Evolutionary conservation across 2,329 filamentous ascomycete genomes (phyloP), one percentile per base, ranked within the genome.

Genomic region (Trichophaea hybrida): DNA sequence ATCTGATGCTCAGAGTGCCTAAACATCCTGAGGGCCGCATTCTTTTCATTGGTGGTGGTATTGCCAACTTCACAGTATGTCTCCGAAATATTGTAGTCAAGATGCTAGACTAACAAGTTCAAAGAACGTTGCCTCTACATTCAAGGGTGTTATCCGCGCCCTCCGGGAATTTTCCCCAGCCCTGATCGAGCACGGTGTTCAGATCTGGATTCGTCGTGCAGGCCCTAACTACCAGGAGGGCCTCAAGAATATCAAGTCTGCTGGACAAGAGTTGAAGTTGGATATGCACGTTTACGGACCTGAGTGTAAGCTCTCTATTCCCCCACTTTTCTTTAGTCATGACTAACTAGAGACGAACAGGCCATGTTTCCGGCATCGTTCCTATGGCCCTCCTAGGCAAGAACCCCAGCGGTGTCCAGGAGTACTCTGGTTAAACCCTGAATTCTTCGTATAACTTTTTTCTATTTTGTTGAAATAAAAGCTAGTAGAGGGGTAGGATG

Each of bases 171-270:
- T 91, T 69, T 81, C 90, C 62, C 83, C 83, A 65, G 80, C 85
- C 66, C 82, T 98, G 68, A 82, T 83, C 72, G 93, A 98, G 81
- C 93, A 98, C 84, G 94, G 95, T 71, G 61, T 65, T 12, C 61
- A 65, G 35, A 66, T 66, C 61, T 66, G 64, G 65, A 61, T 65
- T 68, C 81, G 82, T 69, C 81, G 82, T 75, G 82, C 65, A 49
- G 88, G 93, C 63, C 93, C 93, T 75, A 98, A 98, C 81, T 98
- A 94, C 83, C 93, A 98, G 77, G 93, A 98, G 77, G 93, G 93
- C 77, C 85, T 98, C 67, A 96, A 95, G 84, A 98, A 97, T 83
- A 96, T 98, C 82, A 97, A 97, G 82, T 81, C 83, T 54, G 91
- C 94, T 62, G 93, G 89, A 63, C 83, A 91, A 73, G 93, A 98